Base-by-base conservation (phyloP, 331 rosid genomes). In the Rhamnella rubrinervis region DNA sequence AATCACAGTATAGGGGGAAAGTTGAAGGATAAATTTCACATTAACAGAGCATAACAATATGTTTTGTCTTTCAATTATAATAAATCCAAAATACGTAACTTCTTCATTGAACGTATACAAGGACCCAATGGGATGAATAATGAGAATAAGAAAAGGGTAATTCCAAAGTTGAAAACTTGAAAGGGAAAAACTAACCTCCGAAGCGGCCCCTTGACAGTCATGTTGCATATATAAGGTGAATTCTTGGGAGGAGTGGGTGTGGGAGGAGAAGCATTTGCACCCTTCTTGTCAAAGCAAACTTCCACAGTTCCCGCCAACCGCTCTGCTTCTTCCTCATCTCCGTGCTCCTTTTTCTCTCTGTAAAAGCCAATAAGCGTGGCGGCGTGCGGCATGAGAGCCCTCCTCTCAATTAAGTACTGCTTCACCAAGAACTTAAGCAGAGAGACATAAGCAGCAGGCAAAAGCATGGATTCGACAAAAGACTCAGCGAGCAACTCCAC, bases 241-340 rank as follows among this genome's bases (percentile, higher is more conserved):
- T 87, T 84, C 77, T 58, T 85, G 0, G 96, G 97, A 57, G 97
- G 88, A 6, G 83, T 62, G 0, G 97, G 97, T 6, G 97, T 74
- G 2, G 97, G 97, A 38, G 85, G 72, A 51, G 90, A 79, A 65
- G 83, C 70, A 80, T 76, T 84, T 21, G 95, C 90, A 46, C 96
- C 96, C 65, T 64, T 67, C 57, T 59, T 80, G 68, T 89, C 78
- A 71, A 92, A 92, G 74, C 78, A 81, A 80, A 92, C 85, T 73
- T 92, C 97, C 64, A 92, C 97, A 2, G 97, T 92, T 40, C 97
- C 97, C 0, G 92, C 97, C 57, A 92, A 77, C n/a, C 65, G 64
- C 65, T 81, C 74, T 6, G 19, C 75, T 7, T 71, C 65, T n/a
- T 77, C 72, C 65, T 74, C 77, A 7, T 7, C 59, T 63, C 23